Evolutionary conservation across 2,329 filamentous ascomycete genomes (phyloP).

Genomic region (Cytospora schulzeri): DNA sequence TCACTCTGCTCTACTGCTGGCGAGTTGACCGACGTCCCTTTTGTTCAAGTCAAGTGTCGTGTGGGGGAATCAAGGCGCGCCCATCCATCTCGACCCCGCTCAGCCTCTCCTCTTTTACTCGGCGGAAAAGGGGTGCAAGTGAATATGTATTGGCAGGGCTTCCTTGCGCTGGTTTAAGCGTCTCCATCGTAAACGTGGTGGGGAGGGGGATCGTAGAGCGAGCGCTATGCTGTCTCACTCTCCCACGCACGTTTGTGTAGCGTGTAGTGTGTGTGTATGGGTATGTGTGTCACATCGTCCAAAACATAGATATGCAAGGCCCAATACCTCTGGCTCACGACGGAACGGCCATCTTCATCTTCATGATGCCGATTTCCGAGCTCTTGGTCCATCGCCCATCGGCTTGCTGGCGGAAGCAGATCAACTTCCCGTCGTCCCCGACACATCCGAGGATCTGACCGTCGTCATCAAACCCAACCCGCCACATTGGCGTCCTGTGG

Average conservation of each 20-base stretch:
- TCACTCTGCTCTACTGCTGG: background rate
- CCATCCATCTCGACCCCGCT: conserved; percentile 10
- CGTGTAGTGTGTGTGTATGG: background rate
- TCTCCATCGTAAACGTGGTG: background rate
- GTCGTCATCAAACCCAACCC: conserved; percentile 69
- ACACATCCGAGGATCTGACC: conserved; percentile 75
- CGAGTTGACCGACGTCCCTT: background rate
- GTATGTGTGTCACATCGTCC: background rate
- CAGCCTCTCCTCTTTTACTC: conserved; percentile 10
- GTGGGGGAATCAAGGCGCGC: conserved; percentile 13
- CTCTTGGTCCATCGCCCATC: conserved; percentile 62
- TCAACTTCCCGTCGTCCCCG: conserved; percentile 71
- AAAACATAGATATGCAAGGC: background rate
- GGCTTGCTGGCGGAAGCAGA: conserved; percentile 63
- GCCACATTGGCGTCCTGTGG: conserved; percentile 73
- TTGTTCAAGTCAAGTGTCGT: background rate
- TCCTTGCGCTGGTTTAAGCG: background rate
- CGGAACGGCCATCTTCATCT: conserved; percentile 54
- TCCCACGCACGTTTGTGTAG: background rate
- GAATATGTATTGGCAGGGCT: background rate
- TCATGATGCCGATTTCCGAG: conserved; percentile 60
- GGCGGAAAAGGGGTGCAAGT: conserved; percentile 16
- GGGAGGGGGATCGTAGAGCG: too few species aligned
- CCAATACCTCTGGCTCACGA: conserved; percentile 31
- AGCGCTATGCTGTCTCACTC: background rate